Conservation (phyloP, 108 stramenopile species). For the Fragilaria crotonensis region DNA sequence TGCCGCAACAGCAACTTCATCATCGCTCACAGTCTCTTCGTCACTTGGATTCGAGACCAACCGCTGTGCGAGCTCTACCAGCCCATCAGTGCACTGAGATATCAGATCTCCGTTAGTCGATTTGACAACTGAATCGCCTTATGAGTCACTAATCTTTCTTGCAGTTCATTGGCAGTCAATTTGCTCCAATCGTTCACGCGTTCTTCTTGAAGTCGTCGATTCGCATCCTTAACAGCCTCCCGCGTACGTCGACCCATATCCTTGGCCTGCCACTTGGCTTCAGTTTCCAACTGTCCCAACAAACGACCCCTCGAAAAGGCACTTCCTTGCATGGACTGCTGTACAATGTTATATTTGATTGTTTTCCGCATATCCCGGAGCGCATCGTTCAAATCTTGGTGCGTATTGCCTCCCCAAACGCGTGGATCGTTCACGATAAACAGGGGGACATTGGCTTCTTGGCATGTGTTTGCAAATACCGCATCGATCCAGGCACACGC, state of each 20-base stretch:
- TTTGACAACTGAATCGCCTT: conserved; percentile 10
- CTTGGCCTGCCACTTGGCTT: conserved; percentile 56
- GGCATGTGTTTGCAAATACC: conserved; percentile 57
- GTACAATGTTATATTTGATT: conserved; percentile 52
- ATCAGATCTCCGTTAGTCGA: not conserved
- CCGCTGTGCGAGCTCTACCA: not conserved
- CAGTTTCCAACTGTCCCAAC: conserved; percentile 64
- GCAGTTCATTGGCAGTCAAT: conserved; percentile 34
- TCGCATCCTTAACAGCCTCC: conserved; percentile 35
- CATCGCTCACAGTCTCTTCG: not conserved
- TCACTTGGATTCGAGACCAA: not conserved
- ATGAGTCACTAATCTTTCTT: conserved; percentile 35
- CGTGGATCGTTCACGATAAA: conserved; percentile 78
- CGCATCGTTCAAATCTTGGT: conserved; percentile 47
- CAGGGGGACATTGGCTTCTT: conserved; percentile 67
- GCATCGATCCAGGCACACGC: conserved; percentile 69
- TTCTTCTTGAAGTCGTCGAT: conserved; percentile 19
- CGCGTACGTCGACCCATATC: conserved; percentile 47
- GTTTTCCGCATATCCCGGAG: conserved; percentile 51
- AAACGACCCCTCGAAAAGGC: conserved; percentile 66
- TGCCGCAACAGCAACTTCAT: not conserved
- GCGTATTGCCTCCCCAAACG: conserved; percentile 63
- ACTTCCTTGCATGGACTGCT: conserved; percentile 46
- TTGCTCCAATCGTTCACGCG: conserved; percentile 63
- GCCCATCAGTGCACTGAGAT: not conserved